Conservation (phyloP, 257 asterid genomes). For the Voacanga thouarsii region DNA sequence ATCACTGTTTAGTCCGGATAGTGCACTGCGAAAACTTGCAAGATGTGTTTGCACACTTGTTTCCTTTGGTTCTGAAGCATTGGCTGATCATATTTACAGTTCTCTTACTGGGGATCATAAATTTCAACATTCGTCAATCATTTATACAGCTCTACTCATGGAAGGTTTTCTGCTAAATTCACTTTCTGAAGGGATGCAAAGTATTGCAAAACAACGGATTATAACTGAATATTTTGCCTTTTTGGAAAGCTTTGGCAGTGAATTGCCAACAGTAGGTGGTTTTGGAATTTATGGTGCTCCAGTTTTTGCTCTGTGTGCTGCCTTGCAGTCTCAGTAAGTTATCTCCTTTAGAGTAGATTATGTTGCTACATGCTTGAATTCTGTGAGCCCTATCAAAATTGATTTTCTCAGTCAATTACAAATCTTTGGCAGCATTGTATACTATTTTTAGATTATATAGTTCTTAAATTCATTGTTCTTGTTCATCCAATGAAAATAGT, state of each 20-base stretch:
- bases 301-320: conserved; percentile 72
- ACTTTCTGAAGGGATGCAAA: conserved; percentile 64
- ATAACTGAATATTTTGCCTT: conserved; percentile 69
- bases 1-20: conserved; percentile 46
- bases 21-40: conserved; percentile 65
- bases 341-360: background rate
- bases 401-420: background rate
- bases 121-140: conserved; percentile 37
- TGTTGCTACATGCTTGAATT: background rate
- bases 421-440: background rate
- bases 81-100: conserved; percentile 60
- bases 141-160: conserved; percentile 63
- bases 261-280: conserved; percentile 30
- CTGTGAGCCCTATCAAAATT: background rate
- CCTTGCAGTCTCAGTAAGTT: conserved; percentile 78
- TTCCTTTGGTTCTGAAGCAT: conserved; percentile 50
- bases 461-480: background rate
- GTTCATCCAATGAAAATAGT: background rate
- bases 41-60: conserved; percentile 59
- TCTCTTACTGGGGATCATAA: conserved; percentile 41
- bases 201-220: conserved; percentile 57
- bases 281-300: conserved; percentile 67
- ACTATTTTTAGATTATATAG: background rate
- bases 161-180: conserved; percentile 82
- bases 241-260: conserved; percentile 49